phyloP scores from a whole-genome alignment of 2,329 filamentous ascomycete genomes.

The Botryotinia calthae region DNA sequence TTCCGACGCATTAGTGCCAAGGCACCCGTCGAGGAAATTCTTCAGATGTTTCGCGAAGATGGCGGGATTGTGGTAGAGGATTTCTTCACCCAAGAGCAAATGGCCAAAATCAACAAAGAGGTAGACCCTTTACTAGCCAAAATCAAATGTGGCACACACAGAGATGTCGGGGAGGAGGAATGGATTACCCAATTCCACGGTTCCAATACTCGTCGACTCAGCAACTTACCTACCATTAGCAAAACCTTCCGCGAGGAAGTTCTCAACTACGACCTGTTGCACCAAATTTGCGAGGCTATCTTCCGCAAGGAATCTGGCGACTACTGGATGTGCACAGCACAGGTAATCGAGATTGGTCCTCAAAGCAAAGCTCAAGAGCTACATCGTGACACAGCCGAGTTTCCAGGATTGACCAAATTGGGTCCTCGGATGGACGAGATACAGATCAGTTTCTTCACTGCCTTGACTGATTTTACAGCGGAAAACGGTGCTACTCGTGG shows the following conservation, averaged over 20 bases:
- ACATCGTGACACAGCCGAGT: background rate
- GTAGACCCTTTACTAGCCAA: background rate
- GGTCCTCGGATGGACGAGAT: background rate
- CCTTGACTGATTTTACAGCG: background rate
- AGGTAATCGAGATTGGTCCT: background rate
- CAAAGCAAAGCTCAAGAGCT: background rate
- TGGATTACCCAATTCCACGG: background rate
- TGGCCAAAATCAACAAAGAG: background rate
- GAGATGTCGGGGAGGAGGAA: background rate
- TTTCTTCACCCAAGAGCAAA: background rate
- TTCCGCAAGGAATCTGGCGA: background rate
- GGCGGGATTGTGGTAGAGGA: background rate
- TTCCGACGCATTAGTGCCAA: background rate
- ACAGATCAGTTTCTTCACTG: background rate
- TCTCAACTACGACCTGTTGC: background rate
- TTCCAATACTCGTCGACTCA: background rate
- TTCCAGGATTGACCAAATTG: background rate
- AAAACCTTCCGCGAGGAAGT: background rate
- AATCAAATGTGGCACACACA: background rate
- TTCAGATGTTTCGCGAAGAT: background rate
- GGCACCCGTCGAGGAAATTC: background rate
- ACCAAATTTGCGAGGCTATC: background rate
- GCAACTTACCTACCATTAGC: background rate
- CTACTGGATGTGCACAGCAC: background rate
- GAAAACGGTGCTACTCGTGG: background rate